Conservation (phyloP, 305 asterid genomes). For the Withania somnifera region DNA sequence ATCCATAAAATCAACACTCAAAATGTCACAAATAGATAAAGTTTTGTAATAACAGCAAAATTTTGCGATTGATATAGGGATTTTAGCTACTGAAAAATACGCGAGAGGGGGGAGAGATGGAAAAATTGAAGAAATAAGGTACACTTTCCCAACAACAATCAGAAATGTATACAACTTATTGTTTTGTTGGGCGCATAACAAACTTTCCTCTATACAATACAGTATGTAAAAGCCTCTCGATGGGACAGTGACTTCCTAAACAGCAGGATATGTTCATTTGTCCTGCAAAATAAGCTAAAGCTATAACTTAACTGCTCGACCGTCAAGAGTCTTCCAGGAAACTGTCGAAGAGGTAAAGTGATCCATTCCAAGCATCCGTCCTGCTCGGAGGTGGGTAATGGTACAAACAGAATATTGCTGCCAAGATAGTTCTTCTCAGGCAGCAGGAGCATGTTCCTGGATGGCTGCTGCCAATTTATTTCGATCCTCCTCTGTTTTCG, state of each 20-base stretch:
- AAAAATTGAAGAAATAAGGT: neutral
- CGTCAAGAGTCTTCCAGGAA: neutral
- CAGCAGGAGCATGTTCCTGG: slow-evolving; percentile 67
- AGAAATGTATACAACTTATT: neutral
- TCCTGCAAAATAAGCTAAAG: neutral
- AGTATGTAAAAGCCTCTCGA: slow-evolving; percentile 2
- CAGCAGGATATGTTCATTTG: neutral
- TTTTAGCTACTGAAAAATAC: neutral
- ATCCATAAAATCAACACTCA: neutral
- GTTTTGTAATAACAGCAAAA: neutral
- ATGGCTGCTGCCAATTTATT: slow-evolving; percentile 69
- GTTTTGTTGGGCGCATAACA: neutral
- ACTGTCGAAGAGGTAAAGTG: neutral
- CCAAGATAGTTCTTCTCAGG: slow-evolving; percentile 19
- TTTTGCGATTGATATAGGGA: neutral
- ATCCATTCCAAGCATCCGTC: slow-evolving; percentile 3
- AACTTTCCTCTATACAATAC: neutral
- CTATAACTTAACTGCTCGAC: neutral
- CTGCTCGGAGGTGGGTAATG: neutral
- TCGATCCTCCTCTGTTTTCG: slow-evolving; percentile 59
- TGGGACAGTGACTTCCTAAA: neutral
- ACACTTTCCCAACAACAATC: neutral
- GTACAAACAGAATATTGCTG: slow-evolving; percentile 10
- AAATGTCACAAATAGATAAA: neutral
- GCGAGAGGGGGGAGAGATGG: too few relatives aligned